Percentiles rank a stretch among this genome's conserved stretches.
These are phyloP conservation scores for Yamadazyma sp. DNA, from an alignment of 805 yeast genomes.

Conservation along the genomic window DNA sequence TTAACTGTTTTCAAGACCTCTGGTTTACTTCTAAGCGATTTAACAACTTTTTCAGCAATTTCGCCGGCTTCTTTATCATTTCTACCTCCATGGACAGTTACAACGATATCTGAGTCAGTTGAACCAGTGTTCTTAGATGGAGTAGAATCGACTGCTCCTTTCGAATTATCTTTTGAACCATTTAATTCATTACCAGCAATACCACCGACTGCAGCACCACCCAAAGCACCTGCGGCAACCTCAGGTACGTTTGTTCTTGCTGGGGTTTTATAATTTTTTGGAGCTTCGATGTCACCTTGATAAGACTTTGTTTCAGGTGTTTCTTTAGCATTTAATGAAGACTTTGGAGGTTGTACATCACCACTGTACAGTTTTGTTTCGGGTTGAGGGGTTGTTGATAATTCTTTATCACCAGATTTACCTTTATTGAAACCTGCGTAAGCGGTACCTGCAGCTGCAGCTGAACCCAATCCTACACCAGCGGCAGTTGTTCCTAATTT, in stretches of 20 bases:
- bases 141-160: constrained; percentile 1
- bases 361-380: constrained; percentile 8
- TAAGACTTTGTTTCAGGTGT: constrained; percentile 7
- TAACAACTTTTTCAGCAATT: constrained; percentile 27
- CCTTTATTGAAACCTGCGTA: constrained; percentile 6
- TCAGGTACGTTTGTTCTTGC: constrained; percentile 2
- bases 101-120: constrained; percentile 29
- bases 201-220: constrained; percentile 58
- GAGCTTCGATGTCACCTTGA: constrained; percentile 10
- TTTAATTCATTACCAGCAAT: constrained; percentile 26
- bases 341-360: constrained; percentile 9
- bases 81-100: constrained; percentile 28
- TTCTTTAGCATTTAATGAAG: constrained; percentile 1
- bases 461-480: constrained; percentile 14
- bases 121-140: neutral
- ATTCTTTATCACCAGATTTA: constrained; percentile 1
- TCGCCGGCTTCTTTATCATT: constrained; percentile 23
- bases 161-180: constrained; percentile 2
- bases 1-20: constrained; percentile 18
- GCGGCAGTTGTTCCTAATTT: constrained; percentile 19
- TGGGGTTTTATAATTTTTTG: constrained; percentile 4
- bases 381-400: neutral
- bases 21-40: constrained; percentile 21
- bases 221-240: constrained; percentile 6
- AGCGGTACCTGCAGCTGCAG: constrained; percentile 14